These are phyloP conservation scores for Croton laevigatus DNA, from an alignment of 441 rosid genomes.

Conservation along the genomic window DNA sequence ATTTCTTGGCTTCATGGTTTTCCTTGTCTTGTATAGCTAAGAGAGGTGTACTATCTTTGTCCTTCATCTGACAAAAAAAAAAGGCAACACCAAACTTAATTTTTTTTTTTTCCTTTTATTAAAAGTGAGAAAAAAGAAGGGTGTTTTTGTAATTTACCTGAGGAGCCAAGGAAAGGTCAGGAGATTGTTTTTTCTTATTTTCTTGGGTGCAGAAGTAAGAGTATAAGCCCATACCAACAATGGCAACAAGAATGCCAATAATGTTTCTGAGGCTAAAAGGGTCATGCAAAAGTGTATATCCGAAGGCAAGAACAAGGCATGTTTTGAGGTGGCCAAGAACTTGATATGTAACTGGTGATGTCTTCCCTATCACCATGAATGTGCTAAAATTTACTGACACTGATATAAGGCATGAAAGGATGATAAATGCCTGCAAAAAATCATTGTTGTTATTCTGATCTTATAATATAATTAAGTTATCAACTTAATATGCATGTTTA, in stretches of 20 bases:
- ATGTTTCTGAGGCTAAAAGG: slow-evolving; percentile 85
- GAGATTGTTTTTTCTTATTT: slow-evolving; percentile 64
- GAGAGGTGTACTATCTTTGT: slow-evolving; percentile 65
- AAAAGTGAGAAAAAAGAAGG: background rate
- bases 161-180: slow-evolving; percentile 40
- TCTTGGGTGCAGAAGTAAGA: slow-evolving; percentile 84
- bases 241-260: slow-evolving; percentile 77
- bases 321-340: slow-evolving; percentile 98
- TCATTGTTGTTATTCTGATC: background rate
- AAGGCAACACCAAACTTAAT: background rate
- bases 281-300: slow-evolving; percentile 81
- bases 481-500: slow-evolving; percentile 16
- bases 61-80: slow-evolving; percentile 70
- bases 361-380: slow-evolving; percentile 95
- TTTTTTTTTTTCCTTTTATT: too few species aligned
- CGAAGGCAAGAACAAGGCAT: slow-evolving; percentile 84
- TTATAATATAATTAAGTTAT: background rate
- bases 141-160: slow-evolving; percentile 38
- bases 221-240: slow-evolving; percentile 86
- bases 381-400: slow-evolving; percentile 98
- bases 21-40: slow-evolving; percentile 59
- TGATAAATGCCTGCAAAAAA: slow-evolving; percentile 66
- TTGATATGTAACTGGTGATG: slow-evolving; percentile 97
- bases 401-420: slow-evolving; percentile 80
- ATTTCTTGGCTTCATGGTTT: slow-evolving; percentile 60